Percentiles rank a stretch among this genome's conserved stretches.
Conservation (phyloP, 2,329 filamentous ascomycete species). For the Curvularia spicifera region DNA sequence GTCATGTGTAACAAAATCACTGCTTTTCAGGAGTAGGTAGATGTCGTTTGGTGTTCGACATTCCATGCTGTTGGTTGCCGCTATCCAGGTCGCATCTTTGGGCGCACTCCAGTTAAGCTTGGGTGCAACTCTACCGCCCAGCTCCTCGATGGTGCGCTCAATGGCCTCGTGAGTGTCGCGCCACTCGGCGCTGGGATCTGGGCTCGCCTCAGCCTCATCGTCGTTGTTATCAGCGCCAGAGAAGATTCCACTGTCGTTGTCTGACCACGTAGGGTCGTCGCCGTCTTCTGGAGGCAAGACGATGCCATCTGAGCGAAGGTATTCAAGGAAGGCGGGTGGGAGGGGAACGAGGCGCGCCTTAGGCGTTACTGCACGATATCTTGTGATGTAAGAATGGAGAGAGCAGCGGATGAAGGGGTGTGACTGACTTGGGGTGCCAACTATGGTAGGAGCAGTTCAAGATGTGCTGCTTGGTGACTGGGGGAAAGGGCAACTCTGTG, state of each 20-base stretch:
- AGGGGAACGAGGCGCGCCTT: constrained; percentile 86
- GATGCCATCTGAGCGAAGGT: constrained; percentile 92
- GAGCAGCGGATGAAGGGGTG: not conserved
- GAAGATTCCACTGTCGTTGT: constrained; percentile 61
- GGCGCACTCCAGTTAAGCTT: constrained; percentile 98
- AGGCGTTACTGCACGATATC: constrained; percentile 79
- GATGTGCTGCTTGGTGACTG: constrained; percentile 84
- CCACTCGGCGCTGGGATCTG: constrained; percentile 67
- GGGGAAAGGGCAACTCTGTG: constrained; percentile 72
- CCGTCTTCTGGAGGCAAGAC: constrained; percentile 76
- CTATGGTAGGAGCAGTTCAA: constrained; percentile 91
- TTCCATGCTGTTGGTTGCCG: constrained; percentile 86
- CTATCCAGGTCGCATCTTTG: constrained; percentile 94
- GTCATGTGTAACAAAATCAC: constrained; percentile 93
- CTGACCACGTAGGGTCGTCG: constrained; percentile 52
- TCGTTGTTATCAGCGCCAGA: constrained; percentile 55
- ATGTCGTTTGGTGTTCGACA: constrained; percentile 89
- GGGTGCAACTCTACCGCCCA: constrained; percentile 85
- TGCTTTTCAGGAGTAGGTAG: constrained; percentile 92
- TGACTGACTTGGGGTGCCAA: constrained; percentile 77
- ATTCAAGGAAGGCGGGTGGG: constrained; percentile 75
- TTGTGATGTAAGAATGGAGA: constrained; percentile 39
- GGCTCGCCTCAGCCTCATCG: constrained; percentile 61
- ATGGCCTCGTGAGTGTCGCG: constrained; percentile 78
- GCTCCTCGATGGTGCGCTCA: constrained; percentile 75